Percentiles rank a stretch among this genome's conserved stretches.
Conservation (phyloP, 73 alveolate species). For the Effrenium voratum region DNA sequence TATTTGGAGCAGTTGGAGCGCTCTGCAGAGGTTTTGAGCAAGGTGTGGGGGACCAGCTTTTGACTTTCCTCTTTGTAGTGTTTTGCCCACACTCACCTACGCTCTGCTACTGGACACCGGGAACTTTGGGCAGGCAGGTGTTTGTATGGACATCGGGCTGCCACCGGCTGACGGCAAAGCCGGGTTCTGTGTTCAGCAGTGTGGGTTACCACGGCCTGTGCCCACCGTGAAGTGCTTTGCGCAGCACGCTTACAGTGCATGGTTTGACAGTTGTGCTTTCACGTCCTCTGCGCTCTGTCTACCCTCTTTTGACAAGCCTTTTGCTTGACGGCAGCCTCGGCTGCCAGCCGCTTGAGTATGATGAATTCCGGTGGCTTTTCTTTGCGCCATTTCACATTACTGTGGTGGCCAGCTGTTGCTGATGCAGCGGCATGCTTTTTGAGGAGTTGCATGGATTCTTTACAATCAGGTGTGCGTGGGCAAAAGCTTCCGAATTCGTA, state of each 20-base stretch:
- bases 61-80: neutral
- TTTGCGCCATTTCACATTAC: neutral
- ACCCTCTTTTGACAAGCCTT: neutral
- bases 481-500: neutral
- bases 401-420: neutral
- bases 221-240: slow-evolving; percentile 32
- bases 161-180: slow-evolving; percentile 44
- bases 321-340: neutral
- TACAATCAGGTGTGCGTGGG: neutral
- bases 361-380: neutral
- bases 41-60: neutral
- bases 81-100: neutral
- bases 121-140: neutral
- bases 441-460: neutral
- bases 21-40: neutral
- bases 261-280: neutral
- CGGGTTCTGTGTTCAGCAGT: neutral
- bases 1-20: neutral
- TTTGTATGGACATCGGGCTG: neutral
- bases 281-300: neutral
- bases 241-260: too few species aligned
- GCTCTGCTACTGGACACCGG: slow-evolving; percentile 6
- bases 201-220: slow-evolving; percentile 32
- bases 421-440: too few species aligned
- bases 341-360: slow-evolving; percentile 1